phyloP scores from a whole-genome alignment of 176 grass and related monocot species.

The Oryza glumipatula region DNA sequence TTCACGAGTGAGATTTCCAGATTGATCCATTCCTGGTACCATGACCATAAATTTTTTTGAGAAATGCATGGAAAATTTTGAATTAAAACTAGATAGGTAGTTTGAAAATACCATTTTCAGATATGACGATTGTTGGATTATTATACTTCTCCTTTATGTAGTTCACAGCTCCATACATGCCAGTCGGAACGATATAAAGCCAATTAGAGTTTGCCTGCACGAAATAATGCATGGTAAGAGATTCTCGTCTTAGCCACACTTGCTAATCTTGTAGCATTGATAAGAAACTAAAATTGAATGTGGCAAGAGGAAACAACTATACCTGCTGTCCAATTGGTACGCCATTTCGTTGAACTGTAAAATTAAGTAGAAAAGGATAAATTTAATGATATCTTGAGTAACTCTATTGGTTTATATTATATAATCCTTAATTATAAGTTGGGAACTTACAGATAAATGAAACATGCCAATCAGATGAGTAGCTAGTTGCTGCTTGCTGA shows the following conservation, averaged over 20 bases:
- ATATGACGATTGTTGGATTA: conserved; percentile 71
- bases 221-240: background rate
- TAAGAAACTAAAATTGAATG: conserved; percentile 34
- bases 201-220: conserved; percentile 73
- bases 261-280: background rate
- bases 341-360: conserved; percentile 71
- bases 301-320: conserved; percentile 29
- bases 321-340: conserved; percentile 77
- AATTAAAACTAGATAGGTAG: background rate
- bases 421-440: conserved; percentile 20
- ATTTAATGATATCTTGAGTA: conserved; percentile 11
- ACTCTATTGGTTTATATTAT: background rate
- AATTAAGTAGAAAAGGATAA: conserved; percentile 3
- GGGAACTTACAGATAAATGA: conserved; percentile 46
- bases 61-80: background rate
- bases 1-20: conserved; percentile 53
- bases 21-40: conserved; percentile 67
- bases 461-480: conserved; percentile 74
- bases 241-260: background rate
- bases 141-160: conserved; percentile 82
- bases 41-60: background rate
- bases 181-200: conserved; percentile 89
- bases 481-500: conserved; percentile 57
- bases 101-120: conserved; percentile 74
- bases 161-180: conserved; percentile 76